Evolutionary conservation across 2,329 filamentous ascomycete genomes (phyloP), one percentile per base, ranked within the genome.

Genomic region (Cercospora canescens): DNA sequence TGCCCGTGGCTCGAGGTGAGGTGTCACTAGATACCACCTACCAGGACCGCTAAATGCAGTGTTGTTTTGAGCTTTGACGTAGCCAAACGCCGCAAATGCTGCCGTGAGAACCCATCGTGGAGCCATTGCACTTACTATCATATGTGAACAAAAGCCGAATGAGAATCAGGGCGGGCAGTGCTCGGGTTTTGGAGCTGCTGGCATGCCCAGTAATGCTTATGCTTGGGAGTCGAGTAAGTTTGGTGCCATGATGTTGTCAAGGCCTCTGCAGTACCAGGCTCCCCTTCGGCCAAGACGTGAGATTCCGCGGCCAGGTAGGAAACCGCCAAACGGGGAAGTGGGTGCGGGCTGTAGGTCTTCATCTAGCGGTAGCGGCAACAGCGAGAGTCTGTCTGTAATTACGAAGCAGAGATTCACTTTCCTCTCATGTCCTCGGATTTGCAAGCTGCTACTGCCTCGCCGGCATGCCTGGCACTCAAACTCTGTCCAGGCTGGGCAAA

Each of bases 11-110:
- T 39, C 14, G 18, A 26, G 4, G 14, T 58, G 3, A 9, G 11
- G 11, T 18, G 24, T 18, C 21, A 8, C 18, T 21, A 24, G 55
- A 39, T 5, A 28, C 28, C 28, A 14, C 21, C 26, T 50, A 61
- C 64, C 64, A 45, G 64, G 64, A 21, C 64, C 64, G 26, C 52
- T 66, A 26, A 57, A 56, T 7, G 60, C 50, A 59, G 65, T 62
- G 6, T 39, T 35, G 26, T 67, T 67, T 52, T 67, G 65, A n/a
- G 48, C 64, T 28, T 56, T 34, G 11, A 39, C 55, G 18, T 60
- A 39, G 34, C 56, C 62, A 28, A 59, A 60, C 28, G 52, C 35
- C 30, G 58, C 63, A 55, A 52, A 28, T 6, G 56, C 34, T 18
- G 58, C 50, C 26, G 48, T 50, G 37, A 65, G 24, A 24, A 26